Percentiles rank a stretch among this genome's conserved stretches.
phyloP scores from a whole-genome alignment of 2,329 filamentous ascomycete species.

The Pseudogymnoascus sp. region DNA sequence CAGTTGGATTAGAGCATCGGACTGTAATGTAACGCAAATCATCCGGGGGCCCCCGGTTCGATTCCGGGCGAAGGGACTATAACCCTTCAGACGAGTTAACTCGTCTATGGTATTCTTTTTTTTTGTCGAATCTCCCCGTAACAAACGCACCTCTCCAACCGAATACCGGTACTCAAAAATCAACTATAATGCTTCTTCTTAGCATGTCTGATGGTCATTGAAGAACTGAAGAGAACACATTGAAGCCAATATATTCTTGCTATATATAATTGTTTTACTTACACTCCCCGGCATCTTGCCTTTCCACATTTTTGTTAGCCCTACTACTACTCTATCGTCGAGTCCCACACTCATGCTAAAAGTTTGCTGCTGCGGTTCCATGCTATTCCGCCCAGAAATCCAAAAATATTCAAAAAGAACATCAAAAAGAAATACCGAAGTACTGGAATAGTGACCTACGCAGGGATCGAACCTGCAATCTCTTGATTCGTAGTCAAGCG shows the following conservation, averaged over 20 bases:
- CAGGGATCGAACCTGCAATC: constrained; percentile 33
- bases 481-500: constrained; percentile 49
- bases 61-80: constrained; percentile 10
- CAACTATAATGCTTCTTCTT: too few relatives aligned
- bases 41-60: constrained; percentile 10
- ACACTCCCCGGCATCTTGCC: neutral
- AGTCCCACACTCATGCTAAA: too few relatives aligned
- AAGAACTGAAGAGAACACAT: neutral
- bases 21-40: constrained; percentile 5
- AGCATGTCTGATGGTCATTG: neutral
- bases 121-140: neutral
- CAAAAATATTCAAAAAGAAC: too few relatives aligned
- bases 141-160: too few relatives aligned
- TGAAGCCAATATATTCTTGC: neutral
- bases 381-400: too few relatives aligned
- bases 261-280: neutral
- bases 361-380: too few relatives aligned
- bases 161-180: too few relatives aligned
- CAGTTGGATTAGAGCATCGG: constrained; percentile 11
- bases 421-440: too few relatives aligned
- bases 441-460: constrained; percentile 14
- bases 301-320: too few relatives aligned
- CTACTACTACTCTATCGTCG: too few relatives aligned
- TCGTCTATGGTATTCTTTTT: neutral
- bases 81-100: constrained; percentile 9